These are phyloP conservation scores for Calocybe cyanea DNA, from an alignment of 768 basidiomycete genomes.

Conservation along the genomic window DNA sequence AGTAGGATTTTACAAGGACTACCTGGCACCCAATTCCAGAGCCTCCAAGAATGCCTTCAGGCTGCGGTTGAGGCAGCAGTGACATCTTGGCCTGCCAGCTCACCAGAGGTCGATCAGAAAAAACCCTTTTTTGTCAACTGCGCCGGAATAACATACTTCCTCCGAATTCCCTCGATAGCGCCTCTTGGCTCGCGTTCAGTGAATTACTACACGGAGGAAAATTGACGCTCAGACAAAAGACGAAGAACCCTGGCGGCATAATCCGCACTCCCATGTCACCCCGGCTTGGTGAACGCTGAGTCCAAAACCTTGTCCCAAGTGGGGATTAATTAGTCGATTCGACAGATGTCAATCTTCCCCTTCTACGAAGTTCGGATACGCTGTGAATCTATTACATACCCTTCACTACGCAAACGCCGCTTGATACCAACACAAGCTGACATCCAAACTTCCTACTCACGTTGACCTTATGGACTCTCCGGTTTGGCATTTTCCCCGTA, in stretches of 20 bases:
- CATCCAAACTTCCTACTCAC: not conserved
- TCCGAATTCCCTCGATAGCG: not conserved
- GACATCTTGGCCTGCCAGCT: conserved; percentile 2
- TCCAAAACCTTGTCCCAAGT: not conserved
- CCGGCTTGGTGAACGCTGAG: conserved; percentile 1
- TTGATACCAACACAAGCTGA: conserved; percentile 3
- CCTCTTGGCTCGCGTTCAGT: no score
- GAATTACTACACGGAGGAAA: no score
- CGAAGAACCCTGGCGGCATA: not conserved
- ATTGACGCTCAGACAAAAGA: no score
- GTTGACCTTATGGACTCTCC: not conserved
- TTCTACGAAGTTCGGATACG: not conserved
- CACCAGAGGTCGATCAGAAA: no score
- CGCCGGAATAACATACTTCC: not conserved
- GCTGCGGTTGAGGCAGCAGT: conserved; percentile 61
- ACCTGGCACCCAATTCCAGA: conserved; percentile 65
- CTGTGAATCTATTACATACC: conserved; percentile 4
- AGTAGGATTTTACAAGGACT: conserved; percentile 76
- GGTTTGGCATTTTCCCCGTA: not conserved
- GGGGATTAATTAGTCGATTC: conserved; percentile 1
- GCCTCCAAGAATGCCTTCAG: conserved; percentile 80
- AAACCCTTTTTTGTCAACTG: not conserved
- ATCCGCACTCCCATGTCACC: not conserved
- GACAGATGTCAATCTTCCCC: not conserved
- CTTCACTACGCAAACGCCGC: not conserved